These are phyloP conservation scores for Macrolepiota dolichaula DNA, from an alignment of 768 basidiomycete genomes.

Conservation along the genomic window DNA sequence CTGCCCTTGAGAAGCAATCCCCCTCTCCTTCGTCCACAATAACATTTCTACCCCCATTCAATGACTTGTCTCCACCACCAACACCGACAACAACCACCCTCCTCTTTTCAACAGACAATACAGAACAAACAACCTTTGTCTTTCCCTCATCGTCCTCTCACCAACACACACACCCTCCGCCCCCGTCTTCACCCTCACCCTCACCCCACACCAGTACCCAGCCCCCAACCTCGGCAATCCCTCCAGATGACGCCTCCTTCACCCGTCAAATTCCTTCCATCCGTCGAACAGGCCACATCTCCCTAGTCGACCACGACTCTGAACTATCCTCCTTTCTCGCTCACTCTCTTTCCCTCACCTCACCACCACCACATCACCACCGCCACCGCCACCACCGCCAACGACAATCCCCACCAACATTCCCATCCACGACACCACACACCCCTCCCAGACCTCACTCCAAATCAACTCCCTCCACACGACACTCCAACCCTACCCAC, in stretches of 20 bases:
- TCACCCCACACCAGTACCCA: neutral
- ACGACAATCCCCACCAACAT: neutral
- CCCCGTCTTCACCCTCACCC: neutral
- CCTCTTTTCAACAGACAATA: conserved; percentile 20
- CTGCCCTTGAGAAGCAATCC: neutral
- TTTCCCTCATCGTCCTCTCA: neutral
- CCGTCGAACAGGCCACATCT: conserved; percentile 9
- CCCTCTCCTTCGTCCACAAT: conserved; percentile 17
- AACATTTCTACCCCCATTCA: conserved; percentile 6
- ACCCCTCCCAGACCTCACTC: neutral
- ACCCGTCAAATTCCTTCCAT: conserved; percentile 1
- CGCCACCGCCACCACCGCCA: neutral
- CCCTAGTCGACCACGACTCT: conserved; percentile 16
- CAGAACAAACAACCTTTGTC: conserved; percentile 5
- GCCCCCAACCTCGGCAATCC: neutral
- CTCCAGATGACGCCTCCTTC: conserved; percentile 7
- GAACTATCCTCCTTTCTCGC: conserved; percentile 4
- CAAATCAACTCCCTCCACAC: neutral
- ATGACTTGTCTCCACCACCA: conserved; percentile 7
- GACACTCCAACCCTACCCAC: neutral
- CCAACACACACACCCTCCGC: neutral
- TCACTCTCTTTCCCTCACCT: neutral
- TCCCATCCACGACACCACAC: neutral
- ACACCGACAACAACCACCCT: conserved; percentile 17
- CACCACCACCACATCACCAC: neutral